Conservation (phyloP, 2,329 filamentous ascomycete species). For the Fusarium papillatum region DNA sequence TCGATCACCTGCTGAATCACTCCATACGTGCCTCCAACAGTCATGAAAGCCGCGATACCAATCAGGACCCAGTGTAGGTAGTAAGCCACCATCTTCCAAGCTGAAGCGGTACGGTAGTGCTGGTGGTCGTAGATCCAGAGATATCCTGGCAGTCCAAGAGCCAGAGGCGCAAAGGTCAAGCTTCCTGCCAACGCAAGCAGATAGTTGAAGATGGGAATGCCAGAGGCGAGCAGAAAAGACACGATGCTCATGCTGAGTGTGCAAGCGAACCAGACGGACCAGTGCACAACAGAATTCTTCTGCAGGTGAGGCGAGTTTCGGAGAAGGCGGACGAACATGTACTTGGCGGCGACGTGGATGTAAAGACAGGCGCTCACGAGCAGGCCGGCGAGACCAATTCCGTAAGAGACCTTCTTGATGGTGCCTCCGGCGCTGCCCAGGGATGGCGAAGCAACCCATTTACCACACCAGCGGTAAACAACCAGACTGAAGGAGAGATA, state of each 20-base stretch:
- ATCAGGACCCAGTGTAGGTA: slow-evolving; percentile 41
- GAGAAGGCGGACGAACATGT: slow-evolving; percentile 55
- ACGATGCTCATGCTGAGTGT: slow-evolving; percentile 38
- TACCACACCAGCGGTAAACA: slow-evolving; percentile 72
- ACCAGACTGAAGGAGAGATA: slow-evolving; percentile 72
- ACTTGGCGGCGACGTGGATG: slow-evolving; percentile 56
- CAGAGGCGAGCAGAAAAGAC: slow-evolving; percentile 40
- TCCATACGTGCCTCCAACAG: slow-evolving; percentile 48
- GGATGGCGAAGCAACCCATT: slow-evolving; percentile 71
- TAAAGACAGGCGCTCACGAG: slow-evolving; percentile 49
- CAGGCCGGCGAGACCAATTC: slow-evolving; percentile 47
- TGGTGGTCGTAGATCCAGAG: slow-evolving; percentile 43
- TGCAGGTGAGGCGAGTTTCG: slow-evolving; percentile 53
- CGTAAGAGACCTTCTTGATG: slow-evolving; percentile 50
- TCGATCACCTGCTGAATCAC: slow-evolving; percentile 64
- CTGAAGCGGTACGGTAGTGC: slow-evolving; percentile 32
- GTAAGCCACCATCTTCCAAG: slow-evolving; percentile 31
- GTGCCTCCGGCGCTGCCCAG: slow-evolving; percentile 45
- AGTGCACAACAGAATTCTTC: slow-evolving; percentile 50
- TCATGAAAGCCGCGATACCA: slow-evolving; percentile 42
- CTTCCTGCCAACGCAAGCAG: slow-evolving; percentile 48
- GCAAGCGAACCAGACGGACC: slow-evolving; percentile 52
- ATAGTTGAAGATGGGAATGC: slow-evolving; percentile 47
- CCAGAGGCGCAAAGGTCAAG: slow-evolving; percentile 48
- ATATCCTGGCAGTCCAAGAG: slow-evolving; percentile 43